phyloP scores from a whole-genome alignment of 306 rosid genomes.

The Carpinus viminea region DNA sequence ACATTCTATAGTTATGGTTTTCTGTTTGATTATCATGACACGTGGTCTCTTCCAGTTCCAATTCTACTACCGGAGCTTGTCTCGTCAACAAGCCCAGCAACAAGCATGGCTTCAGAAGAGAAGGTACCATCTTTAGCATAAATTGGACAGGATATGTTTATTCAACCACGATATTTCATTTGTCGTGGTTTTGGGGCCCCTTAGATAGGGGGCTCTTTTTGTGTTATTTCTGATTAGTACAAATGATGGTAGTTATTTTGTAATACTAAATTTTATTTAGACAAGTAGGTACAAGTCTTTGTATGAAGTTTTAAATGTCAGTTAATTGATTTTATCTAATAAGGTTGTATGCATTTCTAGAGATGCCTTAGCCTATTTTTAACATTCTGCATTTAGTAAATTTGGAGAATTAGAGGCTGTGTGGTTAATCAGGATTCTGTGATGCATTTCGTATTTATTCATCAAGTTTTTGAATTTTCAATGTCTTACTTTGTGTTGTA shows the following conservation, averaged over 20 bases:
- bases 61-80: conserved; percentile 73
- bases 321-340: neutral
- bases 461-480: neutral
- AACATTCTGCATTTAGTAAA: neutral
- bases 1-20: conserved; percentile 16
- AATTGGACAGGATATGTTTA: conserved; percentile 9
- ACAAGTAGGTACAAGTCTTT: neutral
- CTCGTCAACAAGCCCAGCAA: conserved; percentile 97
- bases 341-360: neutral
- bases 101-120: conserved; percentile 99
- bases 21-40: conserved; percentile 9
- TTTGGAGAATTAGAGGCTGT: neutral
- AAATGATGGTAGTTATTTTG: neutral
- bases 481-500: neutral
- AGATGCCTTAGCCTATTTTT: neutral
- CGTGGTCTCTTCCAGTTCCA: conserved; percentile 61
- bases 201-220: neutral
- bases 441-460: neutral
- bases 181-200: conserved; percentile 7
- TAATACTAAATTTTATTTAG: neutral
- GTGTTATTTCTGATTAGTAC: neutral
- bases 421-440: neutral
- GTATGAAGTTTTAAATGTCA: neutral
- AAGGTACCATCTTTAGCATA: conserved; percentile 49
- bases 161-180: neutral